Evolutionary conservation across 768 basidiomycete species (phyloP).

Genomic region (Mrakia gelida): DNA sequence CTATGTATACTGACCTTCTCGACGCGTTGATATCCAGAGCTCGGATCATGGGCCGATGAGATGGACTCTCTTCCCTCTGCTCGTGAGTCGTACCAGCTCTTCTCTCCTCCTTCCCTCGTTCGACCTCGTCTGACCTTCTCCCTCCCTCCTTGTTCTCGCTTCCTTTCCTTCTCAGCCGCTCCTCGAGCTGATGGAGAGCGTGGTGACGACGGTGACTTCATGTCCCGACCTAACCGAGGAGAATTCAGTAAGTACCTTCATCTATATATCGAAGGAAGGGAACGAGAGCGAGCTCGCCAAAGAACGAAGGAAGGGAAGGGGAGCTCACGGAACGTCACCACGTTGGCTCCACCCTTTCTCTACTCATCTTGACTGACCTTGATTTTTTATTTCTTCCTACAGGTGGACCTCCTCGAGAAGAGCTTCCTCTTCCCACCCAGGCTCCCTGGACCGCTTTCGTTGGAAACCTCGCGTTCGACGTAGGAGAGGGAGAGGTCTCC

Average conservation of each 20-base stretch:
- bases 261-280: neutral
- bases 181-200: conserved; percentile 51
- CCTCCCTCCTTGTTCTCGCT: neutral
- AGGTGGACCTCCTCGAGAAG: conserved; percentile 63
- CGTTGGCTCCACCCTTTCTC: neutral
- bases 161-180: conserved; percentile 13
- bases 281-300: conserved; percentile 39
- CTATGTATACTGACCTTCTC: conserved; percentile 17
- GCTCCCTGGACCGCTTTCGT: conserved; percentile 97
- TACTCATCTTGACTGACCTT: neutral
- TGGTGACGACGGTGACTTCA: conserved; percentile 27
- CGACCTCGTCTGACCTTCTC: neutral
- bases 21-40: conserved; percentile 49
- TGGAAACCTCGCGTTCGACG: conserved; percentile 91
- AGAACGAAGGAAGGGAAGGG: neutral
- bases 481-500: conserved; percentile 74
- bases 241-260: conserved; percentile 10
- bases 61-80: conserved; percentile 90
- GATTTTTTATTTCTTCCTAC: conserved; percentile 41
- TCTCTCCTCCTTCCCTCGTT: conserved; percentile 7
- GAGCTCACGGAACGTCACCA: conserved; percentile 1
- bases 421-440: conserved; percentile 88
- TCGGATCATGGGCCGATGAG: conserved; percentile 98
- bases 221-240: conserved; percentile 31
- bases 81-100: conserved; percentile 57